These are phyloP conservation scores for Wickerhamomyces bovis DNA, from an alignment of 805 yeast species.

Conservation along the genomic window DNA sequence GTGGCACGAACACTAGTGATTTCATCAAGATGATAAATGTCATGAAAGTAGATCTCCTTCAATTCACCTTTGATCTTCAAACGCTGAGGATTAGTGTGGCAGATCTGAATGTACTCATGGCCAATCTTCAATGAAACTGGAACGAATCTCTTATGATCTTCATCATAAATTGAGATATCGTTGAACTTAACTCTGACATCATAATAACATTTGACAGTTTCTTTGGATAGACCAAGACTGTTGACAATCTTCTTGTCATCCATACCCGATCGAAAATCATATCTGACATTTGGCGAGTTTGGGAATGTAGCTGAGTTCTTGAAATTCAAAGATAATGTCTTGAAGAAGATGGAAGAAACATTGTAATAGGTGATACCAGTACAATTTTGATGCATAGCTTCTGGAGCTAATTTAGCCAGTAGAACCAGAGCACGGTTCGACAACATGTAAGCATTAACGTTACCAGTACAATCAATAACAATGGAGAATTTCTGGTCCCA, in stretches of 20 bases:
- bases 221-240: constrained; percentile 38
- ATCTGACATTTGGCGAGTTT: constrained; percentile 13
- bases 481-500: constrained; percentile 64
- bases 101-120: constrained; percentile 56
- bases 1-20: constrained; percentile 36
- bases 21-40: constrained; percentile 37
- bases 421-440: constrained; percentile 29
- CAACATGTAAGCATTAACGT: constrained; percentile 26
- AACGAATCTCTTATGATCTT: constrained; percentile 40
- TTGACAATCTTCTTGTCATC: constrained; percentile 40
- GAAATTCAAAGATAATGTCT: constrained; percentile 20
- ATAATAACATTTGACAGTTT: constrained; percentile 34
- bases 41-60: constrained; percentile 33
- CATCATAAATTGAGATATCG: constrained; percentile 48
- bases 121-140: constrained; percentile 68
- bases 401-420: constrained; percentile 44
- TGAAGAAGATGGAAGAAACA: constrained; percentile 25
- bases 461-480: constrained; percentile 67
- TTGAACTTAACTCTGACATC: constrained; percentile 48
- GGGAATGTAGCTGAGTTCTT: constrained; percentile 16
- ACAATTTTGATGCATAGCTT: constrained; percentile 46
- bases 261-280: constrained; percentile 38
- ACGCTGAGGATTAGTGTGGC: constrained; percentile 38
- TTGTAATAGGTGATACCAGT: constrained; percentile 44
- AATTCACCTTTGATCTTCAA: constrained; percentile 31